These are phyloP conservation scores for Prunus yedoensis DNA, from an alignment of 331 rosid species.

Conservation along the genomic window DNA sequence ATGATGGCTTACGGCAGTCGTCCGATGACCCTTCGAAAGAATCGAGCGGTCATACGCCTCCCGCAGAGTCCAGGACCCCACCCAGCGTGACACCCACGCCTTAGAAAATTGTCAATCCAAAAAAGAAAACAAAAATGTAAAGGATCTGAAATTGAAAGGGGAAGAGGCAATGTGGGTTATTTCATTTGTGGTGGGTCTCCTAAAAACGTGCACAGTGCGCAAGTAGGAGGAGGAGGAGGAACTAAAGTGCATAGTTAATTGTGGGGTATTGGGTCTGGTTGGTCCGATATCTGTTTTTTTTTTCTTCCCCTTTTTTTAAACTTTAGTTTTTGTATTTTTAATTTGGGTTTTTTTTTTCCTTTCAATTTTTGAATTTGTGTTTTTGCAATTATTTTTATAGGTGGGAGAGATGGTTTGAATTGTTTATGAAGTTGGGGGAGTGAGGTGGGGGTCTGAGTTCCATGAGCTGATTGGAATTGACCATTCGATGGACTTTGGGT, in stretches of 20 bases:
- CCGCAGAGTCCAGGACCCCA: constrained; percentile 62
- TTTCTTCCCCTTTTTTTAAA: neutral
- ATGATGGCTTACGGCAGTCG: constrained; percentile 74
- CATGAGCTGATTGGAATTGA: constrained; percentile 48
- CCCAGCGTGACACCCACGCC: constrained; percentile 61
- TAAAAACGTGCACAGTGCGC: too few species aligned
- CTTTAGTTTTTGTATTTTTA: too few species aligned
- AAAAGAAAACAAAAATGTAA: constrained; percentile 14
- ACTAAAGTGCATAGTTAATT: too few species aligned
- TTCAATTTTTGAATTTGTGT: constrained; percentile 20
- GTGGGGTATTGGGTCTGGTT: constrained; percentile 14
- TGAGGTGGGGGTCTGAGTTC: constrained; percentile 25
- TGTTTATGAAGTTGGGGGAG: constrained; percentile 35
- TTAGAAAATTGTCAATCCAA: constrained; percentile 23
- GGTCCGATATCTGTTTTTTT: constrained; percentile 38
- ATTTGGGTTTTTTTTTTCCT: neutral
- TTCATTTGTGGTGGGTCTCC: constrained; percentile 35
- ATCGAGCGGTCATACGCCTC: constrained; percentile 80
- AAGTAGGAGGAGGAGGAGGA: too few species aligned
- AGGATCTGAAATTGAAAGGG: constrained; percentile 18
- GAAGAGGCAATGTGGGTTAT: constrained; percentile 21
- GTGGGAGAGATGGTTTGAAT: constrained; percentile 31
- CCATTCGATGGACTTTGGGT: constrained; percentile 38
- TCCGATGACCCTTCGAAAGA: constrained; percentile 92
- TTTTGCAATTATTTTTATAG: constrained; percentile 50